Evolutionary conservation across 345 rosid genomes (phyloP).

Genomic region (Capsella bursapastoris): DNA sequence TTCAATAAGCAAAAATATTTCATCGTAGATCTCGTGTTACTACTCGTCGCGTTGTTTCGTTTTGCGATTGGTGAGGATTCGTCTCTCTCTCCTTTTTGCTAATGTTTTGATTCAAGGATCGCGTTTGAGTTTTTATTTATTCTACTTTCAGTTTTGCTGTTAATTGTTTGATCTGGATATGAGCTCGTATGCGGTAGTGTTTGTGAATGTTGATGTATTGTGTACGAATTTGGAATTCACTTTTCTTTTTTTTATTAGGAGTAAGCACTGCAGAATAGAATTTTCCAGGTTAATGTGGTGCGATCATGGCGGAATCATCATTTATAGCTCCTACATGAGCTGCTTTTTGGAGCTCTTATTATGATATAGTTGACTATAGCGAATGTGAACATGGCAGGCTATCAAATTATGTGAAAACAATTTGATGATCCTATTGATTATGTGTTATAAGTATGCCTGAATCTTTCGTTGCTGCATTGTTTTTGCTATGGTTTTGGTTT

Average conservation of each 20-base stretch:
- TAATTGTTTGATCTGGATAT: constrained; percentile 12
- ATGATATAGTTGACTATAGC: background rate
- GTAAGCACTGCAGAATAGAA: background rate
- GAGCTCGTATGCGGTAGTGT: constrained; percentile 12
- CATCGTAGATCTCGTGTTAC: constrained; percentile 20
- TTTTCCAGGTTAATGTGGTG: background rate
- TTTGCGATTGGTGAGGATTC: constrained; percentile 12
- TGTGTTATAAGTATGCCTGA: background rate
- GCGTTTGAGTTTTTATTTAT: background rate
- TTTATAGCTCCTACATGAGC: background rate
- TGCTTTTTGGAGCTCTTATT: constrained; percentile 6
- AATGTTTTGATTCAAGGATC: constrained; percentile 16
- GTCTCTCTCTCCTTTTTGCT: background rate
- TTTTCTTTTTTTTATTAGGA: background rate
- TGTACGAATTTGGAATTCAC: constrained; percentile 1
- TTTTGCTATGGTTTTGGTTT: constrained; percentile 18
- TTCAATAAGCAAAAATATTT: background rate
- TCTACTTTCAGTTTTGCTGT: background rate
- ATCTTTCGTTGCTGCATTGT: constrained; percentile 20
- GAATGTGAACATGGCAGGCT: too few relatives aligned
- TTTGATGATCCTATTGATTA: background rate
- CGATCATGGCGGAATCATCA: background rate
- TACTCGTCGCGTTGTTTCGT: constrained; percentile 3
- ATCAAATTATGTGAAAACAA: too few relatives aligned
- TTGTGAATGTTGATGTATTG: background rate